Percentiles rank a stretch among this genome's conserved stretches.
These are phyloP conservation scores for Cryptococcus sp. DNA, from an alignment of 1,284 basidiomycete genomes.

Conservation along the genomic window DNA sequence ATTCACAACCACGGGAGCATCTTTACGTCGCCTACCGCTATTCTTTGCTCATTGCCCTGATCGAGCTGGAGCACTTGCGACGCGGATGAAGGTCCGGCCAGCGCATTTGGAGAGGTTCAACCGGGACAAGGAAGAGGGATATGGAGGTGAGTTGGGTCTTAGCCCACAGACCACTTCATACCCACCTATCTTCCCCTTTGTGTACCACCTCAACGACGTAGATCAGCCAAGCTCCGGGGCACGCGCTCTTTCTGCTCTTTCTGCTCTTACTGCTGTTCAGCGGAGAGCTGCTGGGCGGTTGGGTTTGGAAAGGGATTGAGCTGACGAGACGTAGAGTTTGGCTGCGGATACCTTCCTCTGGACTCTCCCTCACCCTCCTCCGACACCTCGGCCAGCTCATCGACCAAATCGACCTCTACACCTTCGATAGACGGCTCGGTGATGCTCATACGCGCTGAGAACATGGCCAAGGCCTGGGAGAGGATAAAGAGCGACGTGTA, in stretches of 20 bases:
- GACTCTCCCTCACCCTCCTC: background rate
- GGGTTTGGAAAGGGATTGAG: too few relatives aligned
- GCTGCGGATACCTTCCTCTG: conserved; percentile 22
- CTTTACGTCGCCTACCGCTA: conserved; percentile 18
- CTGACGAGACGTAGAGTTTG: conserved; percentile 22
- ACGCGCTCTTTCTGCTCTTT: too few relatives aligned
- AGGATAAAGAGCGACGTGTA: conserved; percentile 40
- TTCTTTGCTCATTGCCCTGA: conserved; percentile 43
- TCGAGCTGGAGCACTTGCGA: conserved; percentile 23
- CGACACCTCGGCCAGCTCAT: too few relatives aligned
- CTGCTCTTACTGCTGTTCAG: too few relatives aligned
- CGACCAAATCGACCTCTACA: background rate
- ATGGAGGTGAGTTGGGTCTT: conserved; percentile 15
- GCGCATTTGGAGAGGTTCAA: conserved; percentile 30
- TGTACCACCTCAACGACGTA: too few relatives aligned
- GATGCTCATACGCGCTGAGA: conserved; percentile 32
- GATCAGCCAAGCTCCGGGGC: too few relatives aligned
- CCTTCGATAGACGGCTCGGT: conserved; percentile 34
- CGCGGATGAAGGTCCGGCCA: conserved; percentile 29
- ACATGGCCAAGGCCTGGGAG: conserved; percentile 31
- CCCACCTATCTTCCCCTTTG: too few relatives aligned
- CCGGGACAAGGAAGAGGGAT: conserved; percentile 25
- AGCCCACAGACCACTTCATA: too few relatives aligned
- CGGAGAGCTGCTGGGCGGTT: too few relatives aligned
- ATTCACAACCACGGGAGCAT: conserved; percentile 1